These are phyloP conservation scores for Inonotus obliquus DNA, from an alignment of 1,284 basidiomycete genomes.

Conservation along the genomic window DNA sequence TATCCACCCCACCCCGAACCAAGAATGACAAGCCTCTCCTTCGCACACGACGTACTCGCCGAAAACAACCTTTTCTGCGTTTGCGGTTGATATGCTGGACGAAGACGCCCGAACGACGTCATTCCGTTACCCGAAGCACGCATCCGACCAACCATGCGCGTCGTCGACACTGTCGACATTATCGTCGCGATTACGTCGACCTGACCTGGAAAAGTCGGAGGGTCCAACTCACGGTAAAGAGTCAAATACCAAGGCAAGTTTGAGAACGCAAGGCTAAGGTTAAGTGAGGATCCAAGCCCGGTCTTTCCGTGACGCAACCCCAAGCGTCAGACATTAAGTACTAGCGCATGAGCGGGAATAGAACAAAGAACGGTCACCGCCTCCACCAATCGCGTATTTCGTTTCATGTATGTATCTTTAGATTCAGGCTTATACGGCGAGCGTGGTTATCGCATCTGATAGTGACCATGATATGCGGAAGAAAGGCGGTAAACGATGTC, in stretches of 20 bases:
- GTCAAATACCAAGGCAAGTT: too few relatives aligned
- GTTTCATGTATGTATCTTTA: not conserved
- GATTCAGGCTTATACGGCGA: too few relatives aligned
- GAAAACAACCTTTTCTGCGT: slow-evolving; percentile 12
- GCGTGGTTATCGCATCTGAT: too few relatives aligned
- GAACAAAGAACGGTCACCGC: not conserved
- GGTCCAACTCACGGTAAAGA: not conserved
- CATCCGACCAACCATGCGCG: not conserved
- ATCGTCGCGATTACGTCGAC: not conserved
- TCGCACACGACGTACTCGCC: slow-evolving; percentile 32
- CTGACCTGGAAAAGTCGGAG: not conserved
- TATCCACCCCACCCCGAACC: slow-evolving; percentile 87
- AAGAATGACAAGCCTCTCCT: slow-evolving; percentile 71
- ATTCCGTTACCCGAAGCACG: not conserved
- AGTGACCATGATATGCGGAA: too few relatives aligned
- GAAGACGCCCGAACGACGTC: not conserved
- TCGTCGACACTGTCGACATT: not conserved
- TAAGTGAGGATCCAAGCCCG: not conserved
- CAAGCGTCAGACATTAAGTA: not conserved
- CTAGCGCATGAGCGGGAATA: not conserved
- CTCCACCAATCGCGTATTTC: not conserved
- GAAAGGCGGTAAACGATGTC: too few relatives aligned
- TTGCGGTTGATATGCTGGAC: not conserved
- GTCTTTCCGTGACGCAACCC: not conserved
- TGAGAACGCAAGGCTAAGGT: not conserved